Base-by-base conservation (phyloP, 2,329 filamentous ascomycete species). In the Diplodia mutila region DNA sequence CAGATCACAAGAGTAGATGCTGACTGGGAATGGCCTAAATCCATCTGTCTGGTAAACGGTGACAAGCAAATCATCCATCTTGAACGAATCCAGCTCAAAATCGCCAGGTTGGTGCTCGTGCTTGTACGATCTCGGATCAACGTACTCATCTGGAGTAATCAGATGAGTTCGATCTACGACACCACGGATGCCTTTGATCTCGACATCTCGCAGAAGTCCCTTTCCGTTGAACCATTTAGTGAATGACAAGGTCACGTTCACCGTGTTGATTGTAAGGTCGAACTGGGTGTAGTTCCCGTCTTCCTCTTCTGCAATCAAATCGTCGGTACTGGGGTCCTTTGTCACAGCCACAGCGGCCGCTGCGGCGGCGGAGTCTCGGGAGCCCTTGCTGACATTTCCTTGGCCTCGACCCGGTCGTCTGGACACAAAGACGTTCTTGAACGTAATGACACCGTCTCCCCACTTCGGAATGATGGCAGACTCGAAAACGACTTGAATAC, bases 151-250 rank as follows among this genome's bases (percentile, higher is more conserved):
- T 5, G 86, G 83, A 86, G 92, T 95, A 67, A 85, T 82, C 2
- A 99, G 91, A 55, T 89, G 91, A 0, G 93, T 97, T 68, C 95
- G 88, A 79, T 99, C 95, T 53, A 99, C 86, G 5, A 98, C 92
- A 25, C 95, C 95, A 69, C 95, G 88, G 34, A 99, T 91, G 4
- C 95, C 95, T 75, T 93, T 95, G 64, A 99, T 90, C 75, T 97
- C 93, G 51, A 99, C 95, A 76, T 98, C 92, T 73, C 92, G 90
- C 9, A 99, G 83, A 6, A 96, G 85, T 0, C 95, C 95, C 78
- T 94, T 97, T 25, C 95, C 94, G 73, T 97, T 98, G 88, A 97
- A 96, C 95, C 95, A 99, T 77, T 97, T 98, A n/a, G 93, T 86
- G 73, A 99, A 98, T 0, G 95, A 99, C 29, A 99, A 79, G 0